phyloP scores from a whole-genome alignment of 495 filamentous ascomycete species.

The Cercophora scortea region DNA sequence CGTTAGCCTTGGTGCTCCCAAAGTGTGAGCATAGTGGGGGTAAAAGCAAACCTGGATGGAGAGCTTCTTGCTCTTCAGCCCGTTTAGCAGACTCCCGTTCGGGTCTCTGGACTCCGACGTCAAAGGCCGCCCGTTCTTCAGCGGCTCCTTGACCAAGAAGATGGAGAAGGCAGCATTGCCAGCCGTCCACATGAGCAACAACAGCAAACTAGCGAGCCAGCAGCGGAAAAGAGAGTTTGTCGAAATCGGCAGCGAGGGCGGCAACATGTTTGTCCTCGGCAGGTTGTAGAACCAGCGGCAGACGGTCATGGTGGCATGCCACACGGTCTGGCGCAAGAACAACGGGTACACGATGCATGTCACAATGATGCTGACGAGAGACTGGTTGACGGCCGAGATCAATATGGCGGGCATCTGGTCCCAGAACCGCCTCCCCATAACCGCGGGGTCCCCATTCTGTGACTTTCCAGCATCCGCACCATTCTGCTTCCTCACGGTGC shows the following conservation, averaged over 20 bases:
- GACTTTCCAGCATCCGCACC: conserved; percentile 18
- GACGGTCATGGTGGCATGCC: conserved; percentile 59
- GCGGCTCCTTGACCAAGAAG: conserved; percentile 69
- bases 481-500: conserved; percentile 20
- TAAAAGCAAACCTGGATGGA: conserved; percentile 43
- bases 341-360: conserved; percentile 55
- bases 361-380: conserved; percentile 36
- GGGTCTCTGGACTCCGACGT: conserved; percentile 80
- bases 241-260: conserved; percentile 49
- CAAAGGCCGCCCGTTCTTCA: conserved; percentile 77
- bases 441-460: conserved; percentile 18
- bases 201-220: conserved; percentile 54
- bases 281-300: conserved; percentile 68
- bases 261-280: conserved; percentile 57
- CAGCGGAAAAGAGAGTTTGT: conserved; percentile 51
- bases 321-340: conserved; percentile 53
- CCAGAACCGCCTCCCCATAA: conserved; percentile 14
- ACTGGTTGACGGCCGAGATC: conserved; percentile 27
- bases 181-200: conserved; percentile 65
- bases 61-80: conserved; percentile 67
- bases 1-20: conserved; percentile 13
- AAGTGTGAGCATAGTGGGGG: conserved; percentile 1
- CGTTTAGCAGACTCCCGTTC: conserved; percentile 80
- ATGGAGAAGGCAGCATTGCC: conserved; percentile 68
- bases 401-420: conserved; percentile 26